Conservation (phyloP, 2,329 filamentous ascomycete genomes). For the Aspergillus sp. region DNA sequence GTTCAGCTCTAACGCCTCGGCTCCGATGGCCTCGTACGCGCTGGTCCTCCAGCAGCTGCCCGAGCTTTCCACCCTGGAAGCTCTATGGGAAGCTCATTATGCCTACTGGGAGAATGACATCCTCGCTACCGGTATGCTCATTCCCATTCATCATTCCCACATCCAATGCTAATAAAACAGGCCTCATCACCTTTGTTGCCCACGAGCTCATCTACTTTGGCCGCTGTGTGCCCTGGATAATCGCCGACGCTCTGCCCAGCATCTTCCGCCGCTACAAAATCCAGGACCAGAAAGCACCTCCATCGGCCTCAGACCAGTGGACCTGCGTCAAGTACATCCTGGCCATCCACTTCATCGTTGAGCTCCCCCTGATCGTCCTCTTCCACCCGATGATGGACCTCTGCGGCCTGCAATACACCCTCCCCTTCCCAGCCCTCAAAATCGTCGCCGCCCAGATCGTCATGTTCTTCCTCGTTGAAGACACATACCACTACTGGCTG, state of each 20-base stretch:
- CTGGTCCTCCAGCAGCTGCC: slow-evolving; percentile 69
- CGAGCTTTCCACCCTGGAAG: slow-evolving; percentile 78
- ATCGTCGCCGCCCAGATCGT: slow-evolving; percentile 85
- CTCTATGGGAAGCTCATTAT: slow-evolving; percentile 92
- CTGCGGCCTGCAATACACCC: slow-evolving; percentile 78
- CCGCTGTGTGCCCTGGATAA: slow-evolving; percentile 80
- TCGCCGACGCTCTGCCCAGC: slow-evolving; percentile 75
- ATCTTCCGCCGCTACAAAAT: slow-evolving; percentile 93
- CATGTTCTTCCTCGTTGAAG: slow-evolving; percentile 90
- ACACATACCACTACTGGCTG: slow-evolving; percentile 96
- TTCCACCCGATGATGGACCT: slow-evolving; percentile 94
- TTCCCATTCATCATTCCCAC: no score
- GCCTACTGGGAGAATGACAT: slow-evolving; percentile 94
- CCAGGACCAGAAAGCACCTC: slow-evolving; percentile 79
- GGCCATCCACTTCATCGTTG: slow-evolving; percentile 90
- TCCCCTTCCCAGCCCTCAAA: slow-evolving; percentile 77
- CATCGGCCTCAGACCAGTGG: slow-evolving; percentile 80
- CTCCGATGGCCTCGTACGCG: slow-evolving; percentile 56
- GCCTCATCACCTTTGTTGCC: slow-evolving; percentile 91
- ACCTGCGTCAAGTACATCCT: slow-evolving; percentile 87
- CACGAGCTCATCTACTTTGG: slow-evolving; percentile 94
- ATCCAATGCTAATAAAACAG: slow-evolving; percentile 51
- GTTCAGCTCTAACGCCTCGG: slow-evolving; percentile 13
- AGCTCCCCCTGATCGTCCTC: slow-evolving; percentile 86
- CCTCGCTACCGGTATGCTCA: slow-evolving; percentile 56